Percentiles rank a stretch among this genome's conserved stretches.
Evolutionary conservation across 495 filamentous ascomycete species (phyloP).

Genomic region (Tirmania nivea): DNA sequence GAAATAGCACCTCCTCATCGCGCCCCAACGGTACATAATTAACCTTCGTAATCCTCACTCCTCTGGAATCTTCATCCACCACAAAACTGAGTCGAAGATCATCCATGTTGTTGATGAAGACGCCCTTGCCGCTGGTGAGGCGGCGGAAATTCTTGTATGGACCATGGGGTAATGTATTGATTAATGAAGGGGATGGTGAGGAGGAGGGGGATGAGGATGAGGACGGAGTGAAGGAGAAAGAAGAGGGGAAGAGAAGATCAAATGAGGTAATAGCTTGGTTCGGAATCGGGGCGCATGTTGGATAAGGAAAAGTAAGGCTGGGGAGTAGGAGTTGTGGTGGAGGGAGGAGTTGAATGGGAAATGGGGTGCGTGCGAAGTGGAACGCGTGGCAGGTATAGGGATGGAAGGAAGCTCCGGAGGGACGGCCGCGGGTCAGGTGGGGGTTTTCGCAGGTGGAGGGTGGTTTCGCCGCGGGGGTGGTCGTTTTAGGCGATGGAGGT

Average conservation of each 20-base stretch:
- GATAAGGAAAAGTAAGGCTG: conserved; percentile 50
- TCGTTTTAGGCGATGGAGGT: conserved; percentile 34
- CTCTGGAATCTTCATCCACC: neutral
- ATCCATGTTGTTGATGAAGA: too few relatives aligned
- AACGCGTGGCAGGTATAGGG: conserved; percentile 83
- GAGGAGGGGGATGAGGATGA: neutral
- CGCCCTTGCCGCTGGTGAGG: neutral
- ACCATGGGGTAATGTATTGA: conserved; percentile 1
- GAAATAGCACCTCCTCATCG: conserved; percentile 72
- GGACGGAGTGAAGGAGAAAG: conserved; percentile 26
- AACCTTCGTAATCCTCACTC: conserved; percentile 38
- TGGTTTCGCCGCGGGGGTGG: conserved; percentile 28
- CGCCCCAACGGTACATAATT: conserved; percentile 62
- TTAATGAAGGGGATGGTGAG: neutral
- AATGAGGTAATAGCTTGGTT: conserved; percentile 33
- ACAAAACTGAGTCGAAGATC: too few relatives aligned
- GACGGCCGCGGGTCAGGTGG: conserved; percentile 51
- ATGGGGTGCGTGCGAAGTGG: conserved; percentile 57
- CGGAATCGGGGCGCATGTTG: conserved; percentile 42
- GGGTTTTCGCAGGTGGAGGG: conserved; percentile 33
- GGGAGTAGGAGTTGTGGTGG: conserved; percentile 53
- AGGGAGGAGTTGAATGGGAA: conserved; percentile 37
- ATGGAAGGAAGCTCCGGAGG: conserved; percentile 31
- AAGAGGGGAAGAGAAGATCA: conserved; percentile 68
- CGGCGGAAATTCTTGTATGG: neutral